Evolutionary conservation across 768 basidiomycete genomes (phyloP), one percentile per base, ranked within the genome.

Genomic region (Leccinum disarticulatum): DNA sequence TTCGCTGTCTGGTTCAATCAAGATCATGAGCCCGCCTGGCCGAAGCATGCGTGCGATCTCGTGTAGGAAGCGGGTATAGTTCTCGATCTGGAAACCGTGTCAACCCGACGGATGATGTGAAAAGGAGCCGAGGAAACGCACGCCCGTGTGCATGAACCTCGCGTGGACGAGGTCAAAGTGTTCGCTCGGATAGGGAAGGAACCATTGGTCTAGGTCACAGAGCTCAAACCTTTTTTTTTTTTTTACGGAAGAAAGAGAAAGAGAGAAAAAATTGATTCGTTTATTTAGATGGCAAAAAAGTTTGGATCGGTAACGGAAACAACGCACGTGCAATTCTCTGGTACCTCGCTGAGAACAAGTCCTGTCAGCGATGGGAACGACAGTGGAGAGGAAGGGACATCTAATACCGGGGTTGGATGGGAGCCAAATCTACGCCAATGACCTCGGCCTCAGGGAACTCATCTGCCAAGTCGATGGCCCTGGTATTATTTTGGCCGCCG

Each of bases 401-500:
- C 31, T 67, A 69, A 57, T 73, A 88, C 87, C 83, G 80, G 52
- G 87, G 86, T 68, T 89, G 88, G 43, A 89, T 82, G 62, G 87
- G 87, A 25, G 87, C 87, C 35, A 90, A 79, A 76, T 90, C 87
- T 61, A 87, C 77, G 25, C 87, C 88, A 69, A 85, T 80, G 61
- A 89, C 84, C 63, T 88, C 84, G 59, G 79, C 85, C 52, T 74
- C 70, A 48, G 84, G 85, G 70, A 90, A 89, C 71, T 87, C 86
- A 64, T 88, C 86, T 52, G 87, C 88, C 74, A 89, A 82, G 70
- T 85, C 84, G 63, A 88, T 83, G 27, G 88, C 85, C 87, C 87
- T 88, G 52, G 22, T n/a, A 65, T 52, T 33, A 54, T 43, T 31
- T 56, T 30, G 55, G 52, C 13, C 36, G 19, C 19, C 43, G 43